phyloP scores from a whole-genome alignment of 2,329 filamentous ascomycete species.

The Pseudohalonectria lignicola region DNA sequence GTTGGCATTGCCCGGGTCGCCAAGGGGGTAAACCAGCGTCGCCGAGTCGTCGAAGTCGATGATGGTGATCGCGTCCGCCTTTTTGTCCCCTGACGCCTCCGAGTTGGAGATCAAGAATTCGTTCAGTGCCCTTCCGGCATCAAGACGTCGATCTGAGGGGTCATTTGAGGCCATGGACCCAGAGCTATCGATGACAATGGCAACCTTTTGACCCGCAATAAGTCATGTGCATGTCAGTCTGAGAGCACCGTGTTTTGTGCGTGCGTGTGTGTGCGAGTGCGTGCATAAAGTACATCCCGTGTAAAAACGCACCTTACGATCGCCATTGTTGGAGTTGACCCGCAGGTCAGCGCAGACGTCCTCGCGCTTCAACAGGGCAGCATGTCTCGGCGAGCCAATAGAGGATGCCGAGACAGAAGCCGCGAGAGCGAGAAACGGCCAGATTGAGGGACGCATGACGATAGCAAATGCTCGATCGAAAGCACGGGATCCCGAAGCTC shows the following conservation, averaged over 20 bases:
- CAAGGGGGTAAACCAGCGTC: constrained; percentile 6
- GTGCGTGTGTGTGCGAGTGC: too few species aligned
- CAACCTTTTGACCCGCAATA: constrained; percentile 3
- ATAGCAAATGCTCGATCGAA: too few species aligned
- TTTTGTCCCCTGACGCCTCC: constrained; percentile 8
- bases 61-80: constrained; percentile 11
- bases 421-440: too few species aligned
- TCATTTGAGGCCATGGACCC: constrained; percentile 11
- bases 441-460: too few species aligned
- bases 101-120: constrained; percentile 10
- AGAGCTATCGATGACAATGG: constrained; percentile 14
- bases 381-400: too few species aligned
- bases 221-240: too few species aligned
- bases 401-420: too few species aligned
- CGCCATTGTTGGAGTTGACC: constrained; percentile 10
- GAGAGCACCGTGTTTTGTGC: too few species aligned
- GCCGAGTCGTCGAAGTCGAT: constrained; percentile 10
- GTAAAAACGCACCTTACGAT: constrained; percentile 13
- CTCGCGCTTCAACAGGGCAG: constrained; percentile 4
- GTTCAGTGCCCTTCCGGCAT: constrained; percentile 11
- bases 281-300: too few species aligned
- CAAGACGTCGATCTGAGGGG: constrained; percentile 9
- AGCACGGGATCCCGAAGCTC: too few species aligned
- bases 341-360: constrained; percentile 1
- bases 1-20: constrained; percentile 7